A percentile compares a stretch with the other conserved stretches of the same genome.
Conservation (phyloP, 306 rosid genomes). For the Citrullus amarus region DNA sequence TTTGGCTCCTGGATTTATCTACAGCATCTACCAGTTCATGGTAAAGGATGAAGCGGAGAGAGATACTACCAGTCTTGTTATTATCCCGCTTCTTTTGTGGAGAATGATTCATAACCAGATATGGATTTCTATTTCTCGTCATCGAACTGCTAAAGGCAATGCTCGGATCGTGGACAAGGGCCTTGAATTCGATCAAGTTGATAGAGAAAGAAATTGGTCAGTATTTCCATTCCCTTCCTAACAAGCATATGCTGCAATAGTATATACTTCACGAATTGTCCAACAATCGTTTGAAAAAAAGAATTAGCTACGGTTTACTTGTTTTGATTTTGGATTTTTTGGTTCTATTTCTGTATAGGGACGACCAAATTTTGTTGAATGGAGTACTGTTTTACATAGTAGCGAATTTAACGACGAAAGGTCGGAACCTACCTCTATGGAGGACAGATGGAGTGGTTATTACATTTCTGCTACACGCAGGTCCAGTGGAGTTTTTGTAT, state of each 20-base stretch:
- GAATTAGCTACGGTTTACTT: neutral
- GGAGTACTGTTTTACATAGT: constrained; percentile 9
- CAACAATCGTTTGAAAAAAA: neutral
- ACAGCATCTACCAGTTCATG: constrained; percentile 14
- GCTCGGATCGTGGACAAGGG: constrained; percentile 20
- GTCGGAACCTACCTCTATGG: constrained; percentile 14
- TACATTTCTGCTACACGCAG: constrained; percentile 20
- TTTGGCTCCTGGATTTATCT: constrained; percentile 20
- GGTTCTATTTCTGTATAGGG: constrained; percentile 14
- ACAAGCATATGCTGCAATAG: neutral
- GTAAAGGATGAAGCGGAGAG: constrained; percentile 7
- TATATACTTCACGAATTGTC: neutral
- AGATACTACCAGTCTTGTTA: neutral
- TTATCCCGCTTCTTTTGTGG: constrained; percentile 16
- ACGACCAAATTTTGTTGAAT: constrained; percentile 29
- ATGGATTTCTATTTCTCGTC: constrained; percentile 23
- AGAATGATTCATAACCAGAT: constrained; percentile 25
- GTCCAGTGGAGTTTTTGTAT: constrained; percentile 31
- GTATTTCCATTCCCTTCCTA: neutral
- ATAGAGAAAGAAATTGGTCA: constrained; percentile 24
- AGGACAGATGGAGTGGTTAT: constrained; percentile 20
- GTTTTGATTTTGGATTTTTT: neutral
- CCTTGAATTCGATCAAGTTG: constrained; percentile 27
- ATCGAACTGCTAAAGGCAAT: constrained; percentile 16
- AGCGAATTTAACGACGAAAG: neutral